Conservation (phyloP, 1,284 basidiomycete genomes). For the Sparassis latifolia region DNA sequence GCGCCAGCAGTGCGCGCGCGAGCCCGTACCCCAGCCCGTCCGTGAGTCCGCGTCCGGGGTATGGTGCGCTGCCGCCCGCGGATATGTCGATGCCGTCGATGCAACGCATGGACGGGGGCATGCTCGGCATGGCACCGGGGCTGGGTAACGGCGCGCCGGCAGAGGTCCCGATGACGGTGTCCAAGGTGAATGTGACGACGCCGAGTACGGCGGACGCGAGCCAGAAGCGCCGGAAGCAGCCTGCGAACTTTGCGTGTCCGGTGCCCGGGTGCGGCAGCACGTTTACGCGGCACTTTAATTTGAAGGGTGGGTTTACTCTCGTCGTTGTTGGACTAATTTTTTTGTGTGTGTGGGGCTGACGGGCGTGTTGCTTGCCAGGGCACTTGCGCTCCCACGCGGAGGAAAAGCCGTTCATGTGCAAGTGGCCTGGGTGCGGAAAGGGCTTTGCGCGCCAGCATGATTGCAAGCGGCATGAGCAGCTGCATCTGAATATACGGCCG, state of each 20-base stretch:
- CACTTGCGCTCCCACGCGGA: conserved; percentile 81
- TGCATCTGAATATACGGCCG: conserved; percentile 71
- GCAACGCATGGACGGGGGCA: conserved; percentile 10
- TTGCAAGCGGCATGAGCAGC: conserved; percentile 76
- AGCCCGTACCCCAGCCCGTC: conserved; percentile 55
- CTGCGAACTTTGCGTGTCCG: conserved; percentile 69
- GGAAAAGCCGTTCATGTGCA: conserved; percentile 79
- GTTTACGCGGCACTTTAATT: conserved; percentile 77
- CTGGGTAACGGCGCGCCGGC: conserved; percentile 12
- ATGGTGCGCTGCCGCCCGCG: conserved; percentile 24
- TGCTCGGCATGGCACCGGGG: conserved; percentile 8
- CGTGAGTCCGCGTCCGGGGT: conserved; percentile 34
- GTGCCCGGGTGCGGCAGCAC: conserved; percentile 76
- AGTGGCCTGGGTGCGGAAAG: conserved; percentile 81
- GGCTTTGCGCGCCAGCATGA: conserved; percentile 83
- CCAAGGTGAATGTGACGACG: conserved; percentile 63
- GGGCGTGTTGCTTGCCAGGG: conserved; percentile 29
- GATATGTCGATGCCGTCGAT: conserved; percentile 10
- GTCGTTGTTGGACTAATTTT: conserved; percentile 3
- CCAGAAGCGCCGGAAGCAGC: conserved; percentile 64
- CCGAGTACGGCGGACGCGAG: conserved; percentile 69
- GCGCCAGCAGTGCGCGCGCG: conserved; percentile 27
- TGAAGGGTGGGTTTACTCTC: conserved; percentile 51
- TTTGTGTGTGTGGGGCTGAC: conserved; percentile 4
- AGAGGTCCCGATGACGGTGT: conserved; percentile 16